phyloP scores from a whole-genome alignment of 192 early-diverging fungal genomes.

The Coemansia biformis region DNA sequence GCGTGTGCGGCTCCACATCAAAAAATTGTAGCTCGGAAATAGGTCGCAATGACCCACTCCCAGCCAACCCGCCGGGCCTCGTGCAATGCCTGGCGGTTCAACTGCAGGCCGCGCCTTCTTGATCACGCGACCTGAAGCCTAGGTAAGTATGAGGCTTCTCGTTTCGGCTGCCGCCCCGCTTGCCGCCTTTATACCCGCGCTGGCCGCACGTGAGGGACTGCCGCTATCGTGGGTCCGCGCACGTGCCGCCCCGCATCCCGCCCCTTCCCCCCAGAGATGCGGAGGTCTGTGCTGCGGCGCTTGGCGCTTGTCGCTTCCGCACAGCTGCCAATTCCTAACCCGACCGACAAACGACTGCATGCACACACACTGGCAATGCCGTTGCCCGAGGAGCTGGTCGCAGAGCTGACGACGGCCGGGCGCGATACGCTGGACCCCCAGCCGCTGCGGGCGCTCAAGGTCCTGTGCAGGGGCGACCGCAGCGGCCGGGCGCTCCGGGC shows the following conservation, averaged over 20 bases:
- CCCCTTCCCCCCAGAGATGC: no score
- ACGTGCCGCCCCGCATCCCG: no score
- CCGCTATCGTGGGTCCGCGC: neutral
- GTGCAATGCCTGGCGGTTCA: conserved; percentile 39
- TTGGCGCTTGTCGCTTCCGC: no score
- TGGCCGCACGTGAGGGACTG: neutral
- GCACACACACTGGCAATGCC: no score
- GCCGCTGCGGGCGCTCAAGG: conserved; percentile 21
- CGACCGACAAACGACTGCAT: no score
- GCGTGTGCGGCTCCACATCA: conserved; percentile 35
- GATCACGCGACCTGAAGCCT: conserved; percentile 20
- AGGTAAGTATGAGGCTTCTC: conserved; percentile 34
- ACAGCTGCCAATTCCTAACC: no score
- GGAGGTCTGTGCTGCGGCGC: no score
- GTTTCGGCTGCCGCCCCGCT: conserved; percentile 6
- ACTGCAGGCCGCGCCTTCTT: conserved; percentile 22
- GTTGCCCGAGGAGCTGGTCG: conserved; percentile 14
- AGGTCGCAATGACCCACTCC: conserved; percentile 31
- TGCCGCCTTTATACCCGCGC: conserved; percentile 6
- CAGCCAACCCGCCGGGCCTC: conserved; percentile 28
- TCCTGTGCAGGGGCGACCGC: conserved; percentile 11
- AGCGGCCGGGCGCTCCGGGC: neutral
- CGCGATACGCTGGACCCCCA: conserved; percentile 12
- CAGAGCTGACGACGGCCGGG: conserved; percentile 19
- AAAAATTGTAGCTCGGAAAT: conserved; percentile 39